Base-by-base conservation (phyloP, 805 yeast genomes). In the Wickerhamomyces bisporus region DNA sequence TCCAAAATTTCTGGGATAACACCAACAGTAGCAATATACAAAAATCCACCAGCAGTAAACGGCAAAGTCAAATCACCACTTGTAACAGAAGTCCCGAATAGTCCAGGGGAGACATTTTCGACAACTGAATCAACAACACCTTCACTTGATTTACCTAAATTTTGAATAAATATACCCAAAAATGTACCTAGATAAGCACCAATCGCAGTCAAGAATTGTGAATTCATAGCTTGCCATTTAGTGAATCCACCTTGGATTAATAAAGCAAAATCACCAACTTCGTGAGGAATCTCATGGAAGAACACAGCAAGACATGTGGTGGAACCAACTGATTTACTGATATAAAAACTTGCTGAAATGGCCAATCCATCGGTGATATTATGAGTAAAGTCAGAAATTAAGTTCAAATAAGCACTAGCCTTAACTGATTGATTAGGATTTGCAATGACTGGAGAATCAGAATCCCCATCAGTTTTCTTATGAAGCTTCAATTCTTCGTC, bases 231-330 rank as follows among this genome's bases (percentile, higher is more conserved):
- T 44, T 77, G 77, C 58, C 75, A 60, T 58, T 77, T 77, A 16
- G 84, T 66, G 47, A 79, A 73, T 0, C 91, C 91, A 17, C 81
- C 80, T 50, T 79, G 77, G 44, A 80, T 71, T 42, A 84, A 62
- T 19, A 84, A 62, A 0, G 88, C 89, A 60, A 79, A 84, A 53
- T 84, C 93, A 34, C 91, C 89, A 43, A 84, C 73, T 53, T 82
- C 87, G 55, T 84, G 93, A 6, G 93, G 93, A 34, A 83, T 73
- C 55, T 84, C 93, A 55, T 84, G 93, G 58, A 80, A 72, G 44
- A 82, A 70, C 21, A 83, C 80, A 1, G 89, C 86, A 26, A 82
- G 60, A 17, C 83, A 74, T 0, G 89, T 81, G 3, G 82, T 70
- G 18, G 81, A 75, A 0, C 93, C 93, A 14, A 75, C 77, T 32